Base-by-base conservation (phyloP, 1,284 basidiomycete species). In the Volvariella volvacea region DNA sequence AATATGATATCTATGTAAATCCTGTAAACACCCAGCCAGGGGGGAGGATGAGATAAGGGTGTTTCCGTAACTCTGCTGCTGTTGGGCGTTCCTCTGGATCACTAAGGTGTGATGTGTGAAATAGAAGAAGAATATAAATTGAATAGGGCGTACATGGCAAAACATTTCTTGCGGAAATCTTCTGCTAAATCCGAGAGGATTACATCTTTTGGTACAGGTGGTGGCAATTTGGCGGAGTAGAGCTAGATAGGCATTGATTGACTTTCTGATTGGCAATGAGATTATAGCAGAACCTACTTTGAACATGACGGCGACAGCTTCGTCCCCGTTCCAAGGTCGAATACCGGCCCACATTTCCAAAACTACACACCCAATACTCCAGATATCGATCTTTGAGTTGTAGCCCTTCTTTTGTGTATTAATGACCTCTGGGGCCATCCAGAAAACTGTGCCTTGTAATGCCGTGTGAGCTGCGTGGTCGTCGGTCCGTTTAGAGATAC, bases 401-500 rank as follows among this genome's bases (percentile, higher is more conserved):
- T 99, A 99, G 0, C 91, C 84, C 52, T 84, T 84, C 56, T 84
- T 81, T 57, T 88, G 80, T 28, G 84, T 82, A 50, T 88, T 80
- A 48, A 95, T 80, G 31, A 99, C 92, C 67, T 99, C 95, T 1
- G 95, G 96, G 4, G 96, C 95, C 95, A 99, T 99, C 91, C 96
- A 99, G 64, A 97, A 99, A 39, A 98, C 88, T 14, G 92, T 94
- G 15, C 96, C 96, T 64, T 93, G 90, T 85, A 99, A 89, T 41
- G 90, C 88, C 1, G 92, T 94, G 47, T 78, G 78, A 28, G 78
- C 84, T 54, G 84, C 83, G 56, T 92, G 83, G 49, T 94, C 88
- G 54, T 95, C 90, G 48, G 81, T 92, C 50, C 88, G 79, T 64
- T 95, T 97, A 9, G 91, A 94, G 47, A 96, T 95, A 40, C 93